These are phyloP conservation scores for Backusella luteola DNA, from an alignment of 192 early-diverging fungal species.

Conservation along the genomic window DNA sequence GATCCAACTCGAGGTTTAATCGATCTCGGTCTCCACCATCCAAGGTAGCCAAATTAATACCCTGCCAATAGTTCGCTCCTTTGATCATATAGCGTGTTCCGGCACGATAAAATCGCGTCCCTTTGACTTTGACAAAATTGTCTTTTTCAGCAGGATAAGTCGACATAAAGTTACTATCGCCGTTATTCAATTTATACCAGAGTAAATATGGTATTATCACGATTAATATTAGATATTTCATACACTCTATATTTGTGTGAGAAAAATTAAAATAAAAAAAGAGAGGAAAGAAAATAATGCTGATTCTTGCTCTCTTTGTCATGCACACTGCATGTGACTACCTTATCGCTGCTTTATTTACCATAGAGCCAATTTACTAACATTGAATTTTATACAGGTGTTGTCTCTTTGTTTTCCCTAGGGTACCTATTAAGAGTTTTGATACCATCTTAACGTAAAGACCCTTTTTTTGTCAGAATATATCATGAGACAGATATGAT, in stretches of 20 bases:
- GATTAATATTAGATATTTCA: neutral
- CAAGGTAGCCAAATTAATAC: conserved; percentile 60
- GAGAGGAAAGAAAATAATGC: neutral
- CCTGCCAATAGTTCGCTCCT: conserved; percentile 76
- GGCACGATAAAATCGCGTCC: conserved; percentile 36
- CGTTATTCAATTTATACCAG: neutral
- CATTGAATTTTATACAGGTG: neutral
- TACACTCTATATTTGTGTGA: neutral
- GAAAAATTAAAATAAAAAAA: neutral
- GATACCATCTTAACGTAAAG: neutral
- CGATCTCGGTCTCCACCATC: conserved; percentile 52
- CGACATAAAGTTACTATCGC: neutral
- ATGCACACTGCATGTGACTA: neutral
- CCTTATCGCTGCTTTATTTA: neutral
- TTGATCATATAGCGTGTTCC: conserved; percentile 36
- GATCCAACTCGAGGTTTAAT: conserved; percentile 50
- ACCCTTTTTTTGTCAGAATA: neutral
- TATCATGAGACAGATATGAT: neutral
- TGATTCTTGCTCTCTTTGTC: neutral
- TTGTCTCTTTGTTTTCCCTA: neutral
- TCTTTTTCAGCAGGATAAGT: neutral
- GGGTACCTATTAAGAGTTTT: neutral
- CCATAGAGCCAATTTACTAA: neutral
- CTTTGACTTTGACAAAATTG: conserved; percentile 45
- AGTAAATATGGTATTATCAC: neutral